phyloP scores from a whole-genome alignment of 345 rosid species.

The Melaleuca alternifolia region DNA sequence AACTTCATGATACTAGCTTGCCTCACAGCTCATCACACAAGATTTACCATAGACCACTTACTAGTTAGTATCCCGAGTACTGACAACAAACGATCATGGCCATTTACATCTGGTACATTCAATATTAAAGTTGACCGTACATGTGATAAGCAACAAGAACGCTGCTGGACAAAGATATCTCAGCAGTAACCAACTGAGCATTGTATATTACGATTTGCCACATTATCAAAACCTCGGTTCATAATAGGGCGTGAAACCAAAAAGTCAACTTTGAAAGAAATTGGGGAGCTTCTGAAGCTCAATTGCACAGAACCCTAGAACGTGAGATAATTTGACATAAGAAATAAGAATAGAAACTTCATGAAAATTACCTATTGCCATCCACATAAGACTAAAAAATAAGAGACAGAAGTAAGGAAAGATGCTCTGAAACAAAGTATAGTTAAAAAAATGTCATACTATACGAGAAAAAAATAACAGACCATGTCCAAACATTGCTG shows the following conservation, averaged over 20 bases:
- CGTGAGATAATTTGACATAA: no score
- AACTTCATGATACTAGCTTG: not conserved
- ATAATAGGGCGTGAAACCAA: no score
- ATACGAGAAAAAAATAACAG: not conserved
- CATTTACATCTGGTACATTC: not conserved
- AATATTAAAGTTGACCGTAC: not conserved
- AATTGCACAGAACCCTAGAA: no score
- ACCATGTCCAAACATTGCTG: not conserved
- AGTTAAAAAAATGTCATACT: not conserved
- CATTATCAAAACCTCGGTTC: no score
- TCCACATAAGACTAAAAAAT: not conserved
- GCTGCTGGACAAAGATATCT: no score
- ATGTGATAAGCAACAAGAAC: not conserved
- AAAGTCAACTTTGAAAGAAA: no score
- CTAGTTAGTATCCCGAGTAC: not conserved
- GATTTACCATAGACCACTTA: not conserved
- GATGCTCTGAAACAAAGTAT: not conserved
- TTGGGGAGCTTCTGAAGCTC: no score
- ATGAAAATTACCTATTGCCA: no score
- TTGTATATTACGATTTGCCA: no score
- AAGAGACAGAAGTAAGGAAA: not conserved
- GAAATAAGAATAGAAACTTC: no score
- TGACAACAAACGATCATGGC: not conserved
- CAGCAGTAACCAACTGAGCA: no score
- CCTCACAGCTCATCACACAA: not conserved